phyloP scores from a whole-genome alignment of 75 land plant species.

The Sequoia sempervirens region DNA sequence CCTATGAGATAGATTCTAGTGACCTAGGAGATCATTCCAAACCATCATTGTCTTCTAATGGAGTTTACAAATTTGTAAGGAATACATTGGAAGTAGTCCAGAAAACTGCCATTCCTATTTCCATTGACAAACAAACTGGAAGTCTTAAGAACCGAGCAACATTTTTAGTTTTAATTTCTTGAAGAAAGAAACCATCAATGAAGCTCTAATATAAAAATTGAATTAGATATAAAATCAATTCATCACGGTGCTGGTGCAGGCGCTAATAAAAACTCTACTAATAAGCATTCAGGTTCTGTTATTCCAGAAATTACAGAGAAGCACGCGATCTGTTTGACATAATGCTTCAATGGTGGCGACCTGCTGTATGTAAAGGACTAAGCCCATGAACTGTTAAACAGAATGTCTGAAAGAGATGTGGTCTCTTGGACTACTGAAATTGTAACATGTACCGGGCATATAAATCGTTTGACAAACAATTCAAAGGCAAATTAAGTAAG shows the following conservation, averaged over 20 bases:
- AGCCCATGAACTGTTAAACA: too few relatives aligned
- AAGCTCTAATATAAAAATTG: not conserved
- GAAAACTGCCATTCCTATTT: not conserved
- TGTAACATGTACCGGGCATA: too few relatives aligned
- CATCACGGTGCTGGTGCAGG: not conserved
- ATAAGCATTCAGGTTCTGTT: conserved; percentile 8
- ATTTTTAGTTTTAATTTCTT: not conserved
- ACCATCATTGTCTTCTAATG: conserved; percentile 5
- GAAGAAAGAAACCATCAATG: conserved; percentile 8
- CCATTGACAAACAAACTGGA: not conserved
- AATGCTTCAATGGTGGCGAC: too few relatives aligned
- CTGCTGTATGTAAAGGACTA: too few relatives aligned
- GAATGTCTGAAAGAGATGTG: too few relatives aligned
- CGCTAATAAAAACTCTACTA: not conserved
- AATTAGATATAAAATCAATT: not conserved
- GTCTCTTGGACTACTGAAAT: too few relatives aligned
- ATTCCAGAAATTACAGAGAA: conserved; percentile 37
- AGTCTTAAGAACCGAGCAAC: not conserved
- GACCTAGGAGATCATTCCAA: conserved; percentile 4
- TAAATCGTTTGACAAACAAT: too few relatives aligned
- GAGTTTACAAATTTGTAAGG: conserved; percentile 3
- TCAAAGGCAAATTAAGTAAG: too few relatives aligned
- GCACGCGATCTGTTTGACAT: too few relatives aligned
- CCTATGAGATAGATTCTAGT: conserved; percentile 41
- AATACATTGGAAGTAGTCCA: not conserved